Percentiles rank a stretch among this genome's conserved stretches.
Conservation (phyloP, 208 protist species). For the Balamuthia mandrillaris region DNA sequence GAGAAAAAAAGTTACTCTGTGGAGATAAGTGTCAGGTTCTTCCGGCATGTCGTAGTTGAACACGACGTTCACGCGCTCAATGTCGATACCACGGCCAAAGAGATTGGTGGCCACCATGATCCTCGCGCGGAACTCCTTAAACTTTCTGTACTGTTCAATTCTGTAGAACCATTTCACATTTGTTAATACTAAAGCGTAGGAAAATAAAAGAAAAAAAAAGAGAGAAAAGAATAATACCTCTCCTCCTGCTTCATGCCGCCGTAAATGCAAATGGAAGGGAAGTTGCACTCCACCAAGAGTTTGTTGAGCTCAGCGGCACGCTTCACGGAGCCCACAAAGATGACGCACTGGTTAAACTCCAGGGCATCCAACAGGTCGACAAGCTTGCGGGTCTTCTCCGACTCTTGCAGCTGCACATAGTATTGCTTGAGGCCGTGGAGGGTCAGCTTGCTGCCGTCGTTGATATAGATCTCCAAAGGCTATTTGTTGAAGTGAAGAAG, state of each 20-base stretch:
- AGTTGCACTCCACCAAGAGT: constrained; percentile 90
- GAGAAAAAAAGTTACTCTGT: constrained; percentile 94
- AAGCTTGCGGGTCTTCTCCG: constrained; percentile 95
- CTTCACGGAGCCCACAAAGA: constrained; percentile 93
- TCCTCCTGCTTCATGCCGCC: constrained; percentile 89
- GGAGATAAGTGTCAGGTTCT: constrained; percentile 94
- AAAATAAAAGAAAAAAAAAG: neutral
- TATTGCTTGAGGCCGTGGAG: constrained; percentile 98
- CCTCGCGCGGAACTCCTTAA: constrained; percentile 96
- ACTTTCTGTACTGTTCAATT: constrained; percentile 77
- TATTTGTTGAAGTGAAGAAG: constrained; percentile 39
- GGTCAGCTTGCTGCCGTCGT: constrained; percentile 96
- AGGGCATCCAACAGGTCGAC: constrained; percentile 96
- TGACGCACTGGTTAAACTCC: constrained; percentile 99
- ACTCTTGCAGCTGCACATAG: constrained; percentile 93
- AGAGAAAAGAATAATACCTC: constrained; percentile 39
- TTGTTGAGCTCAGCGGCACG: constrained; percentile 90
- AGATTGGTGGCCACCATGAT: constrained; percentile 99
- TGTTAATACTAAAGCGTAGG: neutral
- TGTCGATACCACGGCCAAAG: constrained; percentile 98
- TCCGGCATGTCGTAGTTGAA: constrained; percentile 99
- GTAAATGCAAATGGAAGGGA: constrained; percentile 94
- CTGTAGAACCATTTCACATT: neutral
- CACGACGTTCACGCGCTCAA: constrained; percentile 99
- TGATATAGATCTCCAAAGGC: constrained; percentile 94